A percentile compares a stretch with the other conserved stretches of the same genome.
phyloP scores from a whole-genome alignment of 192 early-diverging fungal genomes.

The Backusella macrospora region DNA sequence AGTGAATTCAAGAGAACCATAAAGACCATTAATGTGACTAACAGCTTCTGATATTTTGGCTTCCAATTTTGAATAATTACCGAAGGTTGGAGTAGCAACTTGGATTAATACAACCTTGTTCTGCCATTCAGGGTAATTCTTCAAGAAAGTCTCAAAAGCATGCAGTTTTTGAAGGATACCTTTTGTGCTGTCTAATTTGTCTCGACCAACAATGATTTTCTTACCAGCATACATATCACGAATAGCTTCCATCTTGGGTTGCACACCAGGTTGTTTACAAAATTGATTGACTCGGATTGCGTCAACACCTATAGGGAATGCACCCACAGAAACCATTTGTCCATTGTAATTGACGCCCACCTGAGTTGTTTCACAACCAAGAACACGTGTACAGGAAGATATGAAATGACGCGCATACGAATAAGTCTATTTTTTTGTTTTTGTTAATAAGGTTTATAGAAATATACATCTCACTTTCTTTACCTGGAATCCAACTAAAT shows the following conservation, averaged over 20 bases:
- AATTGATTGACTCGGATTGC: conserved; percentile 66
- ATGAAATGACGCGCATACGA: conserved; percentile 95
- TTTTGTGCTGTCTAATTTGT: conserved; percentile 93
- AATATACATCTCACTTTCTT: neutral
- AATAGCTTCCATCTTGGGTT: conserved; percentile 80
- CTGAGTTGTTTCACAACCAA: conserved; percentile 93
- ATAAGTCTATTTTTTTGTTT: conserved; percentile 64
- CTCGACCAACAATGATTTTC: conserved; percentile 93
- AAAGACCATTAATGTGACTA: conserved; percentile 91
- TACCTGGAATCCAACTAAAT: conserved; percentile 92
- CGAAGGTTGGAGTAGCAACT: conserved; percentile 88
- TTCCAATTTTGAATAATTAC: conserved; percentile 72
- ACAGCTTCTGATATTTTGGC: conserved; percentile 89
- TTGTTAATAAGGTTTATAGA: neutral
- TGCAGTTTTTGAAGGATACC: conserved; percentile 94
- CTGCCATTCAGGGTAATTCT: conserved; percentile 89
- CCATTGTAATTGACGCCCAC: conserved; percentile 87
- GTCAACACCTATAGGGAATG: conserved; percentile 98
- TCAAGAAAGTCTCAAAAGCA: conserved; percentile 92
- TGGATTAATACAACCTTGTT: conserved; percentile 96
- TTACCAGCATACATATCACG: conserved; percentile 87
- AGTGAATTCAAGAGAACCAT: conserved; percentile 92
- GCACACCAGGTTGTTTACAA: conserved; percentile 70
- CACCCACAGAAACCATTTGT: conserved; percentile 77
- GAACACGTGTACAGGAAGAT: conserved; percentile 90